phyloP scores from a whole-genome alignment of 2,329 filamentous ascomycete species.

The Penicillium sclerotigenum region DNA sequence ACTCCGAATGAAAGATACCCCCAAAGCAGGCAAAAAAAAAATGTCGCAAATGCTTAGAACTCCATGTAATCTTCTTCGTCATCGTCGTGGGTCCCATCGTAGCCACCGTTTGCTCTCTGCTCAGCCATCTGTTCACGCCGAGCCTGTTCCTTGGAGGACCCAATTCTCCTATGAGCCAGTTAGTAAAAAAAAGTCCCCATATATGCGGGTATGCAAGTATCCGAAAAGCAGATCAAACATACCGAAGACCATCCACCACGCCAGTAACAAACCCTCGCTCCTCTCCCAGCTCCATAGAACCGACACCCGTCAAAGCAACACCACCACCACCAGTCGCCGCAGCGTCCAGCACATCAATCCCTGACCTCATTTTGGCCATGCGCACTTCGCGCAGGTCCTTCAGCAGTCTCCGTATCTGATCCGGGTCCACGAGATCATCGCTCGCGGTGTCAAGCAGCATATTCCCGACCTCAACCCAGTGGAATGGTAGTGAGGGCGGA shows the following conservation, averaged over 20 bases:
- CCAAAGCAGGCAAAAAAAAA: slow-evolving; percentile 2
- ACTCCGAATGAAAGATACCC: slow-evolving; percentile 23
- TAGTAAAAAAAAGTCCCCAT: not conserved
- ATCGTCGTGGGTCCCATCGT: slow-evolving; percentile 49
- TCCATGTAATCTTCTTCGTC: slow-evolving; percentile 54
- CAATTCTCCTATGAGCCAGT: slow-evolving; percentile 62
- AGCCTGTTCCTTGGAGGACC: slow-evolving; percentile 72
- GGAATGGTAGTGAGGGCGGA: slow-evolving; percentile 66
- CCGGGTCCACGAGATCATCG: slow-evolving; percentile 74
- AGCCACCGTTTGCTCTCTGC: slow-evolving; percentile 54
- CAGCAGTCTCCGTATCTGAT: slow-evolving; percentile 70
- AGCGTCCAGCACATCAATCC: slow-evolving; percentile 65
- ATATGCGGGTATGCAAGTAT: not conserved
- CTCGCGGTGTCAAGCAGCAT: slow-evolving; percentile 79
- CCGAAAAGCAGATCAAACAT: slow-evolving; percentile 12
- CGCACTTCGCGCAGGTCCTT: slow-evolving; percentile 82
- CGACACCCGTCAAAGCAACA: slow-evolving; percentile 75
- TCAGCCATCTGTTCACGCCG: slow-evolving; percentile 74
- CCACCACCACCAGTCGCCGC: slow-evolving; percentile 55
- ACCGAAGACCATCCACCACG: slow-evolving; percentile 79
- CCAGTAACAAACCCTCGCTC: slow-evolving; percentile 77
- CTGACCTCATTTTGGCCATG: slow-evolving; percentile 80
- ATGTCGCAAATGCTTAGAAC: slow-evolving; percentile 30
- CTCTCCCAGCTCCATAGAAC: slow-evolving; percentile 89
- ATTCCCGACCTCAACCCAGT: slow-evolving; percentile 91